Percentiles rank a stretch among this genome's conserved stretches.
These are phyloP conservation scores for Vanilla planifolia DNA, from an alignment of 106 monocot genomes.

Conservation along the genomic window DNA sequence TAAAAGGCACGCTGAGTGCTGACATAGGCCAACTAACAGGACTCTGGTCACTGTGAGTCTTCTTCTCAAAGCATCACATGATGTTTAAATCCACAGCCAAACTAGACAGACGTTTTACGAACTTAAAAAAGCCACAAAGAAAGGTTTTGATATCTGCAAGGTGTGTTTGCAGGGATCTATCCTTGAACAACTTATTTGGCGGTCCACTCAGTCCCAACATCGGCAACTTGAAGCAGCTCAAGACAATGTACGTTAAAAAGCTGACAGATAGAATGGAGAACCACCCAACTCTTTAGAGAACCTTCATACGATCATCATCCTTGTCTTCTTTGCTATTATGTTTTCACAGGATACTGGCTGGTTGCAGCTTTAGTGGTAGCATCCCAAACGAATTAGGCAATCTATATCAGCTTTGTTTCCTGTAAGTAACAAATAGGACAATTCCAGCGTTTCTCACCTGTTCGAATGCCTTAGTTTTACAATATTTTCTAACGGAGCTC, in stretches of 20 bases:
- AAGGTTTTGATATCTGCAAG: too few species aligned
- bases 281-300: too few species aligned
- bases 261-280: too few species aligned
- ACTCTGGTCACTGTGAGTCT: slow-evolving; percentile 53
- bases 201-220: slow-evolving; percentile 25
- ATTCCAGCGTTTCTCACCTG: neutral
- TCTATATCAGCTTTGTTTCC: slow-evolving; percentile 10
- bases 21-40: slow-evolving; percentile 55
- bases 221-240: slow-evolving; percentile 30
- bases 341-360: slow-evolving; percentile 13
- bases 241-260: slow-evolving; percentile 26
- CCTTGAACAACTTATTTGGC: slow-evolving; percentile 34
- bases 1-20: slow-evolving; percentile 46
- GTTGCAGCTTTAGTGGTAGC: slow-evolving; percentile 23
- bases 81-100: too few species aligned
- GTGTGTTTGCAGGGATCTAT: slow-evolving; percentile 36
- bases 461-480: too few species aligned
- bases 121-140: too few species aligned
- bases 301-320: neutral
- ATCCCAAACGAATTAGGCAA: slow-evolving; percentile 27
- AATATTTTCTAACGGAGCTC: slow-evolving; percentile 8
- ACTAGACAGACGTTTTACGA: too few species aligned
- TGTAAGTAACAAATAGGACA: slow-evolving; percentile 10
- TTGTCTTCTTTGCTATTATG: neutral
- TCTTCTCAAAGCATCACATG: neutral